These are phyloP conservation scores for Rhododendron kiyosumense DNA, from an alignment of 148 eudicot species.

Conservation along the genomic window DNA sequence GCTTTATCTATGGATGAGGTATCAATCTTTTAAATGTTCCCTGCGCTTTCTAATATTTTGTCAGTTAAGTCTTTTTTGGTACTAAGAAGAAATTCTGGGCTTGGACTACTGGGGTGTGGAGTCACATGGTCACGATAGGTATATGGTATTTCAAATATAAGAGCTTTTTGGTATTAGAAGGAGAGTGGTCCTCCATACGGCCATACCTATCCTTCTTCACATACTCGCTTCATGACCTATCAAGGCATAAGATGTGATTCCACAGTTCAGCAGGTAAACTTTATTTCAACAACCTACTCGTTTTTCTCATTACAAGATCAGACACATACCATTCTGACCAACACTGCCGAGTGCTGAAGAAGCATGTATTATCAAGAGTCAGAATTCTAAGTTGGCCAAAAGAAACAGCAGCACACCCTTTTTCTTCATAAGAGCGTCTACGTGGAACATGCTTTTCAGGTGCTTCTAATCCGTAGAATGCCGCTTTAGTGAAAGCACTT, in stretches of 20 bases:
- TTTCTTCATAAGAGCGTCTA: background rate
- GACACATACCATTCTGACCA: background rate
- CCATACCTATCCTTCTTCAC: background rate
- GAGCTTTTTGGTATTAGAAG: background rate
- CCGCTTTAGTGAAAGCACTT: background rate
- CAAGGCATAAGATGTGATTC: background rate
- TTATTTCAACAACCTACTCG: background rate
- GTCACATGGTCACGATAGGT: background rate
- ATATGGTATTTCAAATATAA: background rate
- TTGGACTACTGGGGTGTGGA: background rate
- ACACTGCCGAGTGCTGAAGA: background rate
- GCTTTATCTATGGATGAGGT: background rate
- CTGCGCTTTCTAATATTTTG: background rate
- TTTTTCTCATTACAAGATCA: background rate
- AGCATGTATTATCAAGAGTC: background rate
- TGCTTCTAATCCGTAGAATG: background rate
- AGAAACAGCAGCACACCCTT: background rate
- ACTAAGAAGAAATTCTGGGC: background rate
- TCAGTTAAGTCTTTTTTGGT: background rate
- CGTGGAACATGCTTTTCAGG: background rate
- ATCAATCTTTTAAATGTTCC: background rate
- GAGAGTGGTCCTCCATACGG: background rate
- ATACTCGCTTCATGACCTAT: background rate
- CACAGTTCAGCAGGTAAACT: background rate
- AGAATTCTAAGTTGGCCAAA: background rate